Base-by-base conservation (phyloP, 805 yeast species). In the Candida insectorum region DNA sequence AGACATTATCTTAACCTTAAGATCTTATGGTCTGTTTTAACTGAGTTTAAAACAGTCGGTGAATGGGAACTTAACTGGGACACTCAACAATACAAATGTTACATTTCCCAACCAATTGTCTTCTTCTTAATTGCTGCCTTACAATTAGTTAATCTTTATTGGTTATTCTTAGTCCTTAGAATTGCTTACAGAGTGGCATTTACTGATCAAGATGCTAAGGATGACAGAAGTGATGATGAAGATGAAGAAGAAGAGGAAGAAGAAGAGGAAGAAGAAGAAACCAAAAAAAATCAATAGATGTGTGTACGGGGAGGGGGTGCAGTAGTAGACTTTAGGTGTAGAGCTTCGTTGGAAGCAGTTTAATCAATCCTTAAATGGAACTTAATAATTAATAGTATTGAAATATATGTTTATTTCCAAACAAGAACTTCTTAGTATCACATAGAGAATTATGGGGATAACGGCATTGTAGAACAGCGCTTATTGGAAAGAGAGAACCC, bases 21-120 rank as follows among this genome's bases (percentile, higher is more conserved):
- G 50, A 85, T 93, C 42, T 70, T 93, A 47, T 84, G 85, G 81
- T 83, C 95, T 2, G 80, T 86, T 12, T 63, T 83, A 34, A 88
- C 96, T 13, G 95, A 88, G 59, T 93, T 85, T 64, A 75, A 71
- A 45, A 76, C 94, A 2, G 87, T 85, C 16, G 98, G 98, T 24
- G 80, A 81, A 35, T 88, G 71, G 60, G 73, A 72, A 36, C 69
- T 93, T 47, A 78, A 87, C 67, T 93, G 86, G 79, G 85, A 74
- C 9, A 80, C 93, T 19, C 91, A 89, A 59, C 96, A 93, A 59
- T 93, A 91, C 68, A 93, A 93, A 62, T 93, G 97, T 63, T 87
- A 87, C 83, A 85, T 93, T 45, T 82, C 97, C 16, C 95, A 86
- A 63, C 85, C 86, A 34, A 88, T 93, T 56, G 89, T 91, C 3